Evolutionary conservation across 495 filamentous ascomycete genomes (phyloP), one percentile per base, ranked within the genome.

Genomic region (Aspergillus funiculosus): DNA sequence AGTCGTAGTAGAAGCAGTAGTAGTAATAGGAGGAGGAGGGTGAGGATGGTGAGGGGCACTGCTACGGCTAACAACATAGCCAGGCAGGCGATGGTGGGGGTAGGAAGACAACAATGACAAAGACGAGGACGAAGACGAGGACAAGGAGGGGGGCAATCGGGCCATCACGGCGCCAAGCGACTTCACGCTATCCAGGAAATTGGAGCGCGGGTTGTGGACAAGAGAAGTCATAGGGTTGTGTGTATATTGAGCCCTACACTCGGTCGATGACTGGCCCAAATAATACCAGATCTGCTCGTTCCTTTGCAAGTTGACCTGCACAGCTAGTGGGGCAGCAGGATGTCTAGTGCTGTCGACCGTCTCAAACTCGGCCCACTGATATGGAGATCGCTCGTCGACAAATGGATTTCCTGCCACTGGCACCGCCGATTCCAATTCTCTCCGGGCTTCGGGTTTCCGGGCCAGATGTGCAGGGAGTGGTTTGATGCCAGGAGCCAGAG

Each of bases 241-340:
- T 21, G 92, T 95, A 71, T 89, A 98, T 59, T 94, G 86, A 32
- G 87, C 83, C 65, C 83, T 89, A 56, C 89, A 85, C 59, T 98
- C 92, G 14, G 92, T 97, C 34, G 91, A 96, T 37, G 73, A 78
- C 56, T 80, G 77, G 13, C 86, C 87, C 51, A 98, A 74, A 63
- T 96, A 98, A 66, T 86, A 80, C 91, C 90, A 98, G 43, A 95
- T 64, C 53, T 85, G 81, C 45, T 89, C 79, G 7, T 78, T 71
- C 59, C 81, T 80, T 49, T 64, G 57, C 14, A 94, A 56, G 54
- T 91, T 78, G 39, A 92, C 71, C 56, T 75, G 72, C 46, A 66
- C 65, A 67, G 85, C 72, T 61, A 63, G 67, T 67, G 65, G 65
- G 62, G 62, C 62, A 66, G 39, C 72, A 61, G 45, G 57, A 30